Evolutionary conservation across 768 basidiomycete genomes (phyloP).

Genomic region (Collybia sordida): DNA sequence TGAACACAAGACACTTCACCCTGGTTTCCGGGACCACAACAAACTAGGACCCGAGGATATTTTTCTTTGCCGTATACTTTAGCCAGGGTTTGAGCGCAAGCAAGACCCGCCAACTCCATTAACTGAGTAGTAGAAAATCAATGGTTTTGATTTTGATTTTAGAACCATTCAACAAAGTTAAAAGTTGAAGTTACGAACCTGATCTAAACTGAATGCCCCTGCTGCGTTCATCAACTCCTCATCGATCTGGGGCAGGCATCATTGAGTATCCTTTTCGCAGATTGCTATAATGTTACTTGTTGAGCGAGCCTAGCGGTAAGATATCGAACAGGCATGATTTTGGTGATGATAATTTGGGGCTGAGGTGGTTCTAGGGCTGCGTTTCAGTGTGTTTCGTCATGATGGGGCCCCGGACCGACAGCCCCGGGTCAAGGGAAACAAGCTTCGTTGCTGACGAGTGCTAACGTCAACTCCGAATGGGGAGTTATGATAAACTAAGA

Average conservation of each 20-base stretch:
- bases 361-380: too few species aligned
- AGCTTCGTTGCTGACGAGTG: too few species aligned
- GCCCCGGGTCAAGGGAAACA: too few species aligned
- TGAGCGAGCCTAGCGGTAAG: constrained; percentile 74
- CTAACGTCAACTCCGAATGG: too few species aligned
- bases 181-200: constrained; percentile 41
- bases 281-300: constrained; percentile 45
- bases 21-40: constrained; percentile 97
- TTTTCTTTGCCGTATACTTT: constrained; percentile 69
- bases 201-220: constrained; percentile 96
- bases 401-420: too few species aligned
- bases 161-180: neutral
- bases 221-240: constrained; percentile 85
- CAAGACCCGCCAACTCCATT: constrained; percentile 95
- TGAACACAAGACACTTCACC: constrained; percentile 30
- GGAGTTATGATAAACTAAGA: too few species aligned
- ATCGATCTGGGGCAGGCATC: constrained; percentile 63
- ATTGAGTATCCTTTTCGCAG: too few species aligned
- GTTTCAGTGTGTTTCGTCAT: too few species aligned
- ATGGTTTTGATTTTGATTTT: neutral
- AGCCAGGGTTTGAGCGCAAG: constrained; percentile 87
- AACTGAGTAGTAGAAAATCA: constrained; percentile 65
- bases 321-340: constrained; percentile 58
- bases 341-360: too few species aligned
- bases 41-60: constrained; percentile 83